Conservation (phyloP, 345 rosid genomes). For the Adansonia digitata region DNA sequence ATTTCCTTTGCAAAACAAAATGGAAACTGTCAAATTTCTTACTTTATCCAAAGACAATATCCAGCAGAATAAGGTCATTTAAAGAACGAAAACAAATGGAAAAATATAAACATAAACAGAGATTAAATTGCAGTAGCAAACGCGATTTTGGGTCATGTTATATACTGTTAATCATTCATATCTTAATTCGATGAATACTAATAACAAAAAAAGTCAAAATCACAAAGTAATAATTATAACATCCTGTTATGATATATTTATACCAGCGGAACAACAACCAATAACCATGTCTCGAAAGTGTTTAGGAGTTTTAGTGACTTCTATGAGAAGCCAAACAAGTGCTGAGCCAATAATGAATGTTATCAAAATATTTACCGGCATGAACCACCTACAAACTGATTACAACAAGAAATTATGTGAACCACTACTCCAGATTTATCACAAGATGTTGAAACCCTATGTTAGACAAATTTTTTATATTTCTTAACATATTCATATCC, state of each 20-base stretch:
- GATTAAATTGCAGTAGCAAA: too few species aligned
- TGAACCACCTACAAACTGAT: constrained; percentile 42
- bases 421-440: neutral
- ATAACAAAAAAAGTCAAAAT: too few species aligned
- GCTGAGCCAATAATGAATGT: constrained; percentile 50
- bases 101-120: too few species aligned
- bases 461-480: too few species aligned
- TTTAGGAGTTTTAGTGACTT: constrained; percentile 40
- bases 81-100: too few species aligned
- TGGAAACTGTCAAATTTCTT: neutral
- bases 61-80: too few species aligned
- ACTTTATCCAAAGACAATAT: neutral
- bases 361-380: constrained; percentile 50
- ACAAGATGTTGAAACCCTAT: too few species aligned
- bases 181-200: neutral
- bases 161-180: too few species aligned
- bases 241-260: neutral
- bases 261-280: constrained; percentile 54
- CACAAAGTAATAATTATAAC: neutral
- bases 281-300: constrained; percentile 43
- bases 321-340: constrained; percentile 49
- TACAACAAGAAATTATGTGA: neutral
- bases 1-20: constrained; percentile 26
- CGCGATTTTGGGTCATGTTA: too few species aligned
- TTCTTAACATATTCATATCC: too few species aligned